These are phyloP conservation scores for Hemerocallis citrina DNA, from an alignment of 106 monocot species.

Conservation along the genomic window DNA sequence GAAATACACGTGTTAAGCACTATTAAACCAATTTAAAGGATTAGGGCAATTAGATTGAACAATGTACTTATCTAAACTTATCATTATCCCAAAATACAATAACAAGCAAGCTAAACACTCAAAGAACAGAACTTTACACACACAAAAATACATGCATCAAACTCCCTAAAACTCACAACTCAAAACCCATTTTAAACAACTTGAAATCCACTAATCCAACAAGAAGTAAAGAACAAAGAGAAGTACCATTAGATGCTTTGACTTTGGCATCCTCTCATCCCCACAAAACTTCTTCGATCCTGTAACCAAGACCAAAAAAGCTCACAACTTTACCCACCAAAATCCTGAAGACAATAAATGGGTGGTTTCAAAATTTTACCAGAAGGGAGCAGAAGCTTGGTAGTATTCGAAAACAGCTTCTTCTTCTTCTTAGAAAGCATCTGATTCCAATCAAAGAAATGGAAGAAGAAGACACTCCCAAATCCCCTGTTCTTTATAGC, in stretches of 20 bases:
- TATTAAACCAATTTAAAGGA: too few species aligned
- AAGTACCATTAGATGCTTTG: constrained; percentile 53
- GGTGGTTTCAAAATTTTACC: constrained; percentile 17
- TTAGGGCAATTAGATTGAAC: neutral
- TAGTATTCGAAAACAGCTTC: constrained; percentile 31
- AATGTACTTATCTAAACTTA: neutral
- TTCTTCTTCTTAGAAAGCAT: constrained; percentile 54
- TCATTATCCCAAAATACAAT: too few species aligned
- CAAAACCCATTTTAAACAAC: neutral
- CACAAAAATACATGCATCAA: neutral
- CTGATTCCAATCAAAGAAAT: constrained; percentile 83
- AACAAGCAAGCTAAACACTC: too few species aligned
- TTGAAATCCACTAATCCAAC: neutral
- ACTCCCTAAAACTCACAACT: neutral
- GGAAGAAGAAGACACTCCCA: constrained; percentile 65
- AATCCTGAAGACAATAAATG: neutral
- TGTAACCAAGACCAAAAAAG: constrained; percentile 16
- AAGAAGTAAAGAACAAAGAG: neutral
- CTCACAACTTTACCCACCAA: neutral
- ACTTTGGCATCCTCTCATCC: constrained; percentile 35
- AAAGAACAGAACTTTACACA: too few species aligned
- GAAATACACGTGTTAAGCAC: too few species aligned
- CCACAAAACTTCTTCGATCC: constrained; percentile 38
- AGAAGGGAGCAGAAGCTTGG: constrained; percentile 37
- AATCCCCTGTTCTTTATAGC: constrained; percentile 19